Evolutionary conservation across 805 yeast genomes (phyloP), one percentile per base, ranked within the genome.

Genomic region (Metschnikowia colocasiae): DNA sequence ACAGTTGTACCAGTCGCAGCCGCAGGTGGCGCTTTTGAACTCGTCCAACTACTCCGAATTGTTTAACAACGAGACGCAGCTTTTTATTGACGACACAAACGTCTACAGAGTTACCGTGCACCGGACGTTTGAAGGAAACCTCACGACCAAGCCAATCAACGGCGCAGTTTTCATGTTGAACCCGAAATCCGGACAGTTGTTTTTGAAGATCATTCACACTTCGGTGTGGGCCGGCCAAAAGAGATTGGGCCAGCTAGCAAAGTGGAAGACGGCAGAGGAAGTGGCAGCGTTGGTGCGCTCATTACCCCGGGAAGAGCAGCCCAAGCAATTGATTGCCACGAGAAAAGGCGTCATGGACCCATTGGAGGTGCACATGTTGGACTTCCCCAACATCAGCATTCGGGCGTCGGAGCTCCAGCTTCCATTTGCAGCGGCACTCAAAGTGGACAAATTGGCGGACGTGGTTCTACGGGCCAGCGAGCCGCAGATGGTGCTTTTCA

Each of bases 241-340:
- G 59, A 84, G 97, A 58, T 75, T 92, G 50, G 85, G 94, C 25
- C 97, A 94, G 61, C 69, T 94, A 54, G 91, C 98, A 1, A 94
- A 94, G 62, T 94, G 99, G 99, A 94, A 92, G 63, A 83, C 98
- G 1, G 98, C 99, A 0, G 99, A 94, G 67, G 98, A 92, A 65
- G 95, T 89, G 19, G 92, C 97, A 13, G 95, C 96, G 0, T 71
- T 94, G 53, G 78, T 94, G 16, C 76, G 97, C 36, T 87, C 97
- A 0, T 68, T 94, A 45, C 97, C 97, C 0, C 76, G 81, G 46
- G 97, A 92, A 59, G 97, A 94, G 65, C 97, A 90, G 59, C 99
- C 99, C 2, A 86, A 86, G 59, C 96, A 91, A 65, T 70, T 94
- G 50, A 86, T 94, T 60, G 91, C 88, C 8, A 87, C 97, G 0